Conservation (phyloP, 2,329 filamentous ascomycete species). For the Ophiobolus disseminans region DNA sequence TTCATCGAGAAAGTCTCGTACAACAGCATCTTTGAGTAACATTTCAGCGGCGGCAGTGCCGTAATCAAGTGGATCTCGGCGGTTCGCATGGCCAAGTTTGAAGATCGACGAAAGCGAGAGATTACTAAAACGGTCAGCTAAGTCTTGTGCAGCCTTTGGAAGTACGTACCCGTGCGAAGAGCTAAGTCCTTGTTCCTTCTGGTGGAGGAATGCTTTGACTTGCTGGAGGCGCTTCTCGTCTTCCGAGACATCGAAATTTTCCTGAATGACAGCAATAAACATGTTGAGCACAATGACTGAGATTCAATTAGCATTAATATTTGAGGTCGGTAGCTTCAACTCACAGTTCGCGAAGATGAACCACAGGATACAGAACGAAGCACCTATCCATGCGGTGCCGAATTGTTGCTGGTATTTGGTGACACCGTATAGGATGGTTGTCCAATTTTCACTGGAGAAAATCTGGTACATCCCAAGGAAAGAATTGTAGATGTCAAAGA, state of each 20-base stretch:
- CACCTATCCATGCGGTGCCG: conserved; percentile 89
- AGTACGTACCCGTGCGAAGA: conserved; percentile 61
- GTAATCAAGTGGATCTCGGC: conserved; percentile 86
- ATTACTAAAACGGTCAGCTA: conserved; percentile 57
- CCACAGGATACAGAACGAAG: conserved; percentile 90
- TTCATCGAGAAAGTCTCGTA: conserved; percentile 92
- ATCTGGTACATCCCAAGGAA: conserved; percentile 99
- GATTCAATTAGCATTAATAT: neutral
- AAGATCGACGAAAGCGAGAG: conserved; percentile 73
- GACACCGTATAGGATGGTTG: conserved; percentile 80
- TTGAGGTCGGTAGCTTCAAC: conserved; percentile 9
- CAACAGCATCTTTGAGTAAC: conserved; percentile 94
- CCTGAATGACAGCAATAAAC: conserved; percentile 99
- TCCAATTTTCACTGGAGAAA: conserved; percentile 97
- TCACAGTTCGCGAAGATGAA: conserved; percentile 85
- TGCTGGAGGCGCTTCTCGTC: conserved; percentile 97
- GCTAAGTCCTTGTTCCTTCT: conserved; percentile 79
- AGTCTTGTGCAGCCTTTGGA: neutral
- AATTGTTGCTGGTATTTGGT: conserved; percentile 70
- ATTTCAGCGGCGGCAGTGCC: conserved; percentile 92
- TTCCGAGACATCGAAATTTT: conserved; percentile 98
- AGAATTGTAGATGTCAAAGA: conserved; percentile 90
- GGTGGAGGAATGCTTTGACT: conserved; percentile 90
- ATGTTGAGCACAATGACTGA: conserved; percentile 90
- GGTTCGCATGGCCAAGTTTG: conserved; percentile 67